A percentile compares a stretch with the other conserved stretches of the same genome.
Conservation (phyloP, 139 green algal species). For the Tetratostichococcus sp. region DNA sequence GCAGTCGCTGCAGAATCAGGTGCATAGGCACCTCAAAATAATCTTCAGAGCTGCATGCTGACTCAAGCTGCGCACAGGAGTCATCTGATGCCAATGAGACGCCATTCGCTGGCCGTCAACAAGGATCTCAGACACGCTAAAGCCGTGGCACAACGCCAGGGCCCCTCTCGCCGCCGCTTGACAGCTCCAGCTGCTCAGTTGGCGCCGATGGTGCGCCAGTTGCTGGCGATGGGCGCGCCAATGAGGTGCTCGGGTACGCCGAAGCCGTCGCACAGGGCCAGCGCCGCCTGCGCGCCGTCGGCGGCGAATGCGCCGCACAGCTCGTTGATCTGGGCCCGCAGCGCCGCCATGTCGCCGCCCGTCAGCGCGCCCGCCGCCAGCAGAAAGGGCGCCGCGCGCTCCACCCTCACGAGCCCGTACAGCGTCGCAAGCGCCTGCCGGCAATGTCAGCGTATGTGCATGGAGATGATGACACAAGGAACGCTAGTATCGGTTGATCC, state of each 20-base stretch:
- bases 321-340: constrained; percentile 44
- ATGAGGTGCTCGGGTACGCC: constrained; percentile 76
- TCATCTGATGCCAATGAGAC: too few relatives aligned
- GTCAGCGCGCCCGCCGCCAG: constrained; percentile 33
- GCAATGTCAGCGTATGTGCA: background rate
- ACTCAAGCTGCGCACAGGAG: too few relatives aligned
- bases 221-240: constrained; percentile 63
- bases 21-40: too few relatives aligned
- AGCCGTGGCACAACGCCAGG: too few relatives aligned
- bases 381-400: constrained; percentile 43
- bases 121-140: too few relatives aligned
- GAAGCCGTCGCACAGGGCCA: constrained; percentile 66
- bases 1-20: too few relatives aligned
- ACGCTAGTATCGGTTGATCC: too few relatives aligned
- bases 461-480: too few relatives aligned
- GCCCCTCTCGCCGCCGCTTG: too few relatives aligned
- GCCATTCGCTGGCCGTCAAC: too few relatives aligned
- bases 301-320: constrained; percentile 43
- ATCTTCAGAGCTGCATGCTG: too few relatives aligned
- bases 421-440: constrained; percentile 34
- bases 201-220: constrained; percentile 41
- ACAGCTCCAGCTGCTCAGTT: too few relatives aligned
- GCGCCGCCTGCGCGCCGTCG: constrained; percentile 30
- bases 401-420: constrained; percentile 57
- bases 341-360: constrained; percentile 15